Evolutionary conservation across 2,329 filamentous ascomycete genomes (phyloP).

Genomic region (Emmonsia crescens): DNA sequence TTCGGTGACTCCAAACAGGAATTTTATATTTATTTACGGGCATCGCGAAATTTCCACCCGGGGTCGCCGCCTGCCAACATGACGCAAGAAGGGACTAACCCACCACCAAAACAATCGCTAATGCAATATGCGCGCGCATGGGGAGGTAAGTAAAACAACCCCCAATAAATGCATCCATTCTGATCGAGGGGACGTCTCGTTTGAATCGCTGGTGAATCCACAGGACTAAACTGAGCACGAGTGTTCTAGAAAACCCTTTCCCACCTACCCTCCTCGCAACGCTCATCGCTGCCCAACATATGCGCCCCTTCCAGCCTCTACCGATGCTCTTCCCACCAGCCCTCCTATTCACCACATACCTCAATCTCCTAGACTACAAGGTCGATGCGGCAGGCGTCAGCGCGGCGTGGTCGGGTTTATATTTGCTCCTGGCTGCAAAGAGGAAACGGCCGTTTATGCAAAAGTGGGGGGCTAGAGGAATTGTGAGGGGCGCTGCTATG

Average conservation of each 20-base stretch:
- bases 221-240: background rate
- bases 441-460: slow-evolving; percentile 40
- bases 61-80: background rate
- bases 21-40: background rate
- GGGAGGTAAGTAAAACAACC: slow-evolving; percentile 28
- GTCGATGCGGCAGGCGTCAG: slow-evolving; percentile 53
- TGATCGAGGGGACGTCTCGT: background rate
- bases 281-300: slow-evolving; percentile 54
- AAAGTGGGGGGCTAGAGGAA: slow-evolving; percentile 35
- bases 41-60: background rate
- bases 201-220: slow-evolving; percentile 19
- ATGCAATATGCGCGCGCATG: slow-evolving; percentile 30
- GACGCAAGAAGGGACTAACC: slow-evolving; percentile 10
- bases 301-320: slow-evolving; percentile 53
- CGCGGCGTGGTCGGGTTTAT: slow-evolving; percentile 55
- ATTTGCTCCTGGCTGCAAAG: slow-evolving; percentile 51
- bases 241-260: slow-evolving; percentile 47
- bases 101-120: slow-evolving; percentile 22
- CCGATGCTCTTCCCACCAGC: slow-evolving; percentile 58
- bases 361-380: slow-evolving; percentile 53
- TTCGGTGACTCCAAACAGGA: background rate
- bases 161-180: background rate
- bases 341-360: slow-evolving; percentile 54
- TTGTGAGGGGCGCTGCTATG: slow-evolving; percentile 37
- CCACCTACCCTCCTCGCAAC: slow-evolving; percentile 55